Percentiles rank a stretch among this genome's conserved stretches.
phyloP scores from a whole-genome alignment of 495 filamentous ascomycete species.

The Cercophora sp. region DNA sequence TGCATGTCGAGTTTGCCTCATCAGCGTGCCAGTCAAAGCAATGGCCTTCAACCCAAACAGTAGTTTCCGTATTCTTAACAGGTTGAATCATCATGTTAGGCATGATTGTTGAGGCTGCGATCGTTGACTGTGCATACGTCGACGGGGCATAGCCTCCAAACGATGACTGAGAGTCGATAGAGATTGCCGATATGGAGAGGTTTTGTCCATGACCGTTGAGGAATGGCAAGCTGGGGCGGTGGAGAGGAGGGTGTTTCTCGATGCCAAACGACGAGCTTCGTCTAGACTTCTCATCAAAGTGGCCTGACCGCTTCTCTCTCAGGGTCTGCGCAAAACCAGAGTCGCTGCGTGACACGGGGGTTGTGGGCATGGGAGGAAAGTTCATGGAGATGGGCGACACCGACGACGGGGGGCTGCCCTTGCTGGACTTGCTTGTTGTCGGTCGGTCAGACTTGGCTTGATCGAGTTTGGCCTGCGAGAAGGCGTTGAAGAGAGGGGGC shows the following conservation, averaged over 20 bases:
- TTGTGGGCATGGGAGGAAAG: slow-evolving; percentile 71
- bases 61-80: slow-evolving; percentile 79
- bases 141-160: slow-evolving; percentile 87
- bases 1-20: slow-evolving; percentile 68
- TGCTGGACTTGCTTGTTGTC: slow-evolving; percentile 71
- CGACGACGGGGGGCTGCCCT: slow-evolving; percentile 77
- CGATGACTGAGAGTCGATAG: slow-evolving; percentile 65
- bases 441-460: slow-evolving; percentile 66
- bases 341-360: slow-evolving; percentile 79
- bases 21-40: slow-evolving; percentile 70
- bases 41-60: slow-evolving; percentile 91
- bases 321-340: slow-evolving; percentile 84
- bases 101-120: slow-evolving; percentile 98
- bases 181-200: slow-evolving; percentile 77
- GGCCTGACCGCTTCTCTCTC: slow-evolving; percentile 89
- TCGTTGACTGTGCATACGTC: slow-evolving; percentile 90
- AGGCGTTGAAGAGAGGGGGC: slow-evolving; percentile 78
- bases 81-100: slow-evolving; percentile 83
- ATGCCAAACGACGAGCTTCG: slow-evolving; percentile 89
- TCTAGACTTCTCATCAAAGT: slow-evolving; percentile 80
- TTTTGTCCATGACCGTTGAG: slow-evolving; percentile 72
- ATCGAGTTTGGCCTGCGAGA: slow-evolving; percentile 70
- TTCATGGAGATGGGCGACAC: slow-evolving; percentile 76
- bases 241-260: slow-evolving; percentile 61
- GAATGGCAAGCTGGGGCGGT: slow-evolving; percentile 83